Conservation (phyloP, 2,329 filamentous ascomycete genomes). For the Penicillium janthinellum region DNA sequence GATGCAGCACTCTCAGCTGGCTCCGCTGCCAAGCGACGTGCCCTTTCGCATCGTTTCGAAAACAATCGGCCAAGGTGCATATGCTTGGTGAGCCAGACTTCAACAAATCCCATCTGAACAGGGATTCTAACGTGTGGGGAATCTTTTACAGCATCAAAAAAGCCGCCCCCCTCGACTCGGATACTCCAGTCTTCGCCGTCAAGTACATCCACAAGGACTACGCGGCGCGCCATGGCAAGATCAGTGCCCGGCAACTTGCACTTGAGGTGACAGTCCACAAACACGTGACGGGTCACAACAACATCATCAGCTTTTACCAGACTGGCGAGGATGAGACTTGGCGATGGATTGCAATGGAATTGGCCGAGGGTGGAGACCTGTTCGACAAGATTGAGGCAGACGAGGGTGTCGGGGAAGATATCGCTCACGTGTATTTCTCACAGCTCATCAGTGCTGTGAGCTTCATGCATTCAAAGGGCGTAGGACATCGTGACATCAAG, state of each 20-base stretch:
- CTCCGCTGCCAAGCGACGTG: slow-evolving; percentile 78
- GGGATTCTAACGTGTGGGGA: not conserved
- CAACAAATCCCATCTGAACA: not conserved
- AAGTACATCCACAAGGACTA: slow-evolving; percentile 99
- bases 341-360: slow-evolving; percentile 99
- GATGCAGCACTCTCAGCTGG: slow-evolving; percentile 79
- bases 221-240: slow-evolving; percentile 82
- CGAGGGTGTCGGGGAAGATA: slow-evolving; percentile 88
- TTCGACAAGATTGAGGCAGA: slow-evolving; percentile 99
- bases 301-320: slow-evolving; percentile 91
- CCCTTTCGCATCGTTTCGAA: slow-evolving; percentile 95
- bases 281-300: slow-evolving; percentile 83
- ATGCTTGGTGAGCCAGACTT: slow-evolving; percentile 74
- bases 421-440: slow-evolving; percentile 94
- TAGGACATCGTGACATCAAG: slow-evolving; percentile 88
- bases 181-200: slow-evolving; percentile 84
- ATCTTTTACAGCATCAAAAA: slow-evolving; percentile 79
- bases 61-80: slow-evolving; percentile 94
- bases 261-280: slow-evolving; percentile 91
- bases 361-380: slow-evolving; percentile 89
- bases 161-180: slow-evolving; percentile 71
- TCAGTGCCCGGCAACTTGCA: slow-evolving; percentile 84
- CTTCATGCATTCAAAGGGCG: slow-evolving; percentile 94
- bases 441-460: slow-evolving; percentile 88
- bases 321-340: slow-evolving; percentile 82